Evolutionary conservation across 495 filamentous ascomycete genomes (phyloP), one percentile per base, ranked within the genome.

Genomic region (Aspergillus sparsus): DNA sequence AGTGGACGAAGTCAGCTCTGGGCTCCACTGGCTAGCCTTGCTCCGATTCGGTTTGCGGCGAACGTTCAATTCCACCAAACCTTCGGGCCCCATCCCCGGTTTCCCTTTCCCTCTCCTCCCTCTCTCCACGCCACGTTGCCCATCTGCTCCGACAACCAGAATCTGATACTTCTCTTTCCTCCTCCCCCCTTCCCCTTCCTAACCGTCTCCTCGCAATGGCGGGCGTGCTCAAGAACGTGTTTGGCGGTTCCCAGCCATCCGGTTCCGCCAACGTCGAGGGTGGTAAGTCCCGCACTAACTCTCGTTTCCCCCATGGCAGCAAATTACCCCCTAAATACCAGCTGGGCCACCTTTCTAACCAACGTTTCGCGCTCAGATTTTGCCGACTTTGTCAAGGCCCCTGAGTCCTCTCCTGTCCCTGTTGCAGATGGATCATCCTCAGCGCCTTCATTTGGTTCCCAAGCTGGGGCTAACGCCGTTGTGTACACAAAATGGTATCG

Each of bases 401-500:
- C 88, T 60, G 80, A 85, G 27, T 84, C 89, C 52, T 79, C 81
- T 9, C 86, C 87, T 58, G 77, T 74, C 21, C 82, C 80, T 32
- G 71, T 82, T 61, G 55, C 76, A 61, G 68, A 73, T 57, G 70
- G 72, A 27, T 61, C 73, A n/a, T 71, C 75, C 33, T 68, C 73
- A 55, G 70, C 74, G 49, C 79, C 76, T 49, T 74, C 78, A 33
- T 70, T 77, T 53, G 76, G 80, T 62, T 77, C 79, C 36, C 74
- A 82, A 53, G 82, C 80, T 53, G 66, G 71, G 36, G 72, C 68
- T 31, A 71, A 71, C 39, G 49, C 66, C 41, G 77, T 76, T 31
- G 85, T 90, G 11, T 96, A 89, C 72, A 96, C 94, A 45, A 91
- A 90, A 78, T 98, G 94, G 94, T 98, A 98, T 77, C 90, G 91